Percentiles rank a stretch among this genome's conserved stretches.
These are phyloP conservation scores for Syzygium aqueum DNA, from an alignment of 345 rosid genomes.

Conservation along the genomic window DNA sequence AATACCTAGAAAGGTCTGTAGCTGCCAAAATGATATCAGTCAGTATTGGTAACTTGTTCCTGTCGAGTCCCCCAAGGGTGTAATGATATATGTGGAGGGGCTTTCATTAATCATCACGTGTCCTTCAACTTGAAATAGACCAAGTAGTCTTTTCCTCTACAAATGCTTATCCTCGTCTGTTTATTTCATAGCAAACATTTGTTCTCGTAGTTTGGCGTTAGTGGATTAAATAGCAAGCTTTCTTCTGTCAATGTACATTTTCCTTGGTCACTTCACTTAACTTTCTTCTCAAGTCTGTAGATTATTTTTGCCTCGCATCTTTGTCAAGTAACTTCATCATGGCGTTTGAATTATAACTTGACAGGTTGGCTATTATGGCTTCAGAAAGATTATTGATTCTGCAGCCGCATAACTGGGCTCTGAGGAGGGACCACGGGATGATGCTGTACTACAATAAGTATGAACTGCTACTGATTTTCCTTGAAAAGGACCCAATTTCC, in stretches of 20 bases:
- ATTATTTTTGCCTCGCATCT: neutral
- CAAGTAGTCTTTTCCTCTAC: neutral
- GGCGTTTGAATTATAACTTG: neutral
- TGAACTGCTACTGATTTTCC: neutral
- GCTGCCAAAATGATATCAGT: neutral
- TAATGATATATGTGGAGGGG: neutral
- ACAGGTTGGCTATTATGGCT: slow-evolving; percentile 83
- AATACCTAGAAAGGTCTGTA: neutral
- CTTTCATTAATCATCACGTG: neutral
- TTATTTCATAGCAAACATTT: neutral
- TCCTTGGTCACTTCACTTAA: neutral
- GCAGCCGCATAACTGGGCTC: slow-evolving; percentile 80
- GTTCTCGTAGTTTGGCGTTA: neutral
- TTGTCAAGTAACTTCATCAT: neutral
- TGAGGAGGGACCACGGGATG: slow-evolving; percentile 89
- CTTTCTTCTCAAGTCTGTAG: neutral
- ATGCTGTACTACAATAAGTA: slow-evolving; percentile 79
- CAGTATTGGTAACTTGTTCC: neutral
- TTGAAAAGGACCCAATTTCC: neutral
- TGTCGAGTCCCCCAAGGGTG: neutral
- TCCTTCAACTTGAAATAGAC: neutral
- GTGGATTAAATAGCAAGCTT: neutral
- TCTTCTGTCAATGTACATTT: neutral
- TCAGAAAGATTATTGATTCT: slow-evolving; percentile 75
- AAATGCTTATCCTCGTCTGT: neutral